phyloP scores from a whole-genome alignment of 768 basidiomycete genomes.

The Tulasnella sp. region DNA sequence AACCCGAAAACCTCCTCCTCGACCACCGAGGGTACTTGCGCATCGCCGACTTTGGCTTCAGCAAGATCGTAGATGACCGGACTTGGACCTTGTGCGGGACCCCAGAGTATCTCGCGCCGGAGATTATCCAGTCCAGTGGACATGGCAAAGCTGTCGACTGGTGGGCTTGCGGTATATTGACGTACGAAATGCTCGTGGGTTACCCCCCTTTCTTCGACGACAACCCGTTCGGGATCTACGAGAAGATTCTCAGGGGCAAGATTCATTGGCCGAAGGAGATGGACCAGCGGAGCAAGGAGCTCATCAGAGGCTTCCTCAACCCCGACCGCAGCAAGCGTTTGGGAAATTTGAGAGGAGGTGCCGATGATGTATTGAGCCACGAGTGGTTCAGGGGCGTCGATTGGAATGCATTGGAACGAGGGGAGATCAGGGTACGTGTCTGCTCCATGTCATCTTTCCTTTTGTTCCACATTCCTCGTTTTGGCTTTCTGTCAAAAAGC shows the following conservation, averaged over 20 bases:
- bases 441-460: conserved; percentile 1
- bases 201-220: conserved; percentile 99
- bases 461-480: not conserved
- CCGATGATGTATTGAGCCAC: conserved; percentile 83
- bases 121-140: conserved; percentile 95
- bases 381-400: conserved; percentile 94
- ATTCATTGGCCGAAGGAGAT: conserved; percentile 87
- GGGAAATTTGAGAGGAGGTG: conserved; percentile 86
- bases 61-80: conserved; percentile 93
- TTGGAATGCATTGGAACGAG: conserved; percentile 76
- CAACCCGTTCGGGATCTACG: conserved; percentile 96
- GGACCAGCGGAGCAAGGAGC: conserved; percentile 78
- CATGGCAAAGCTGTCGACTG: conserved; percentile 98
- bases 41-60: conserved; percentile 96
- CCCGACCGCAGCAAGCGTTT: conserved; percentile 85
- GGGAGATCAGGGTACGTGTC: conserved; percentile 65
- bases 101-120: conserved; percentile 94
- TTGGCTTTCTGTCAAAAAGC: not conserved
- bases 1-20: conserved; percentile 96
- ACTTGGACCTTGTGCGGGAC: conserved; percentile 97
- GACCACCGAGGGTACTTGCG: conserved; percentile 89
- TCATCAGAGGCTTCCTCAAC: conserved; percentile 80
- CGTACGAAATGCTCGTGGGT: conserved; percentile 98
- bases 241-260: conserved; percentile 83
- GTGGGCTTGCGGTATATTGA: conserved; percentile 97